Percentiles rank a stretch among this genome's conserved stretches.
Evolutionary conservation across 305 asterid species (phyloP).

Genomic region (Nicotiana rustica): DNA sequence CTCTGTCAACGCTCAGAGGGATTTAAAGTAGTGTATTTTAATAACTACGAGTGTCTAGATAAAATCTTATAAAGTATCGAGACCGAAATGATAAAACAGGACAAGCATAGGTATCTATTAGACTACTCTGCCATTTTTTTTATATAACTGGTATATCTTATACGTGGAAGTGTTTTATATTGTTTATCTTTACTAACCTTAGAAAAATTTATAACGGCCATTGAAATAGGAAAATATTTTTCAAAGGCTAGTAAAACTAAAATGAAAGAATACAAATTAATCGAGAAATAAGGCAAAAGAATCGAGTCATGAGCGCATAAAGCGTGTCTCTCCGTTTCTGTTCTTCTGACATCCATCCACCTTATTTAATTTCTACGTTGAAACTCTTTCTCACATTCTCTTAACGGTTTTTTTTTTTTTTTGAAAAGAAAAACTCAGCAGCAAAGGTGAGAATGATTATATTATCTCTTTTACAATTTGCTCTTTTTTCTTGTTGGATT

Average conservation of each 20-base stretch:
- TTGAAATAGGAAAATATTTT: not conserved
- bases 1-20: too few relatives aligned
- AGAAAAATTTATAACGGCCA: not conserved
- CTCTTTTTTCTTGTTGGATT: not conserved
- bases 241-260: not conserved
- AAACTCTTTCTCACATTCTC: not conserved
- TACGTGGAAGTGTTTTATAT: not conserved
- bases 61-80: too few relatives aligned
- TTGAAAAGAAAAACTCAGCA: not conserved
- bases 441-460: slow-evolving; percentile 24
- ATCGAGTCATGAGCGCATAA: not conserved
- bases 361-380: not conserved
- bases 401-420: too few relatives aligned
- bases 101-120: too few relatives aligned
- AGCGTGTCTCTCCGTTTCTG: slow-evolving; percentile 16
- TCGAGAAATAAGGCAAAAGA: not conserved
- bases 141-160: too few relatives aligned
- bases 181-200: not conserved
- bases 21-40: too few relatives aligned
- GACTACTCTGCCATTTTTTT: too few relatives aligned
- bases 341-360: not conserved
- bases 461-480: not conserved
- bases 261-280: not conserved
- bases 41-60: too few relatives aligned
- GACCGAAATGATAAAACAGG: too few relatives aligned